Conservation (phyloP, 2,329 filamentous ascomycete genomes). For the Colletotrichum cordylinicola region DNA sequence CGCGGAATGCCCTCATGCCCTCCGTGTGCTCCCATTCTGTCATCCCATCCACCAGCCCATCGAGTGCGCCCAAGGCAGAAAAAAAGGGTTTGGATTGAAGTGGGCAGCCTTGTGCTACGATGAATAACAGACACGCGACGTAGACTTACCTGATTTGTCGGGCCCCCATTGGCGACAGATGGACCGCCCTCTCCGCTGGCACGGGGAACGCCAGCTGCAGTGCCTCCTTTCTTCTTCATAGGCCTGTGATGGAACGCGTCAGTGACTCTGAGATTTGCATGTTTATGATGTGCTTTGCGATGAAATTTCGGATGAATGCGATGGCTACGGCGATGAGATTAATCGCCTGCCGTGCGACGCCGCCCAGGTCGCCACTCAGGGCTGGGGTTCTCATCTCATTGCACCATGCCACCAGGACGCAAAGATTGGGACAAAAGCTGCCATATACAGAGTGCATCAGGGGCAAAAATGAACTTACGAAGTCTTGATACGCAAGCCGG, state of each 20-base stretch:
- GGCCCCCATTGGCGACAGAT: constrained; percentile 62
- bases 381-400: background rate
- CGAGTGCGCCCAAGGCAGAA: background rate
- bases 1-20: background rate
- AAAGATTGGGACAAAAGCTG: background rate
- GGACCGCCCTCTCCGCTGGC: constrained; percentile 68
- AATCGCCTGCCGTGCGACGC: background rate
- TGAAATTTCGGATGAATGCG: background rate
- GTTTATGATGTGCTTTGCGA: background rate
- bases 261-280: background rate
- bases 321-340: constrained; percentile 11
- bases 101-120: background rate
- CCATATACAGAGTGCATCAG: background rate
- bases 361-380: background rate
- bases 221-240: constrained; percentile 75
- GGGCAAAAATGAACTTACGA: constrained; percentile 61
- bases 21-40: background rate
- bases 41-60: background rate
- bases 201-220: constrained; percentile 72
- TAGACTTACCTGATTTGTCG: constrained; percentile 58
- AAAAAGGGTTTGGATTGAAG: background rate
- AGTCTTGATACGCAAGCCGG: constrained; percentile 69
- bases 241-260: constrained; percentile 56
- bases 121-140: background rate
- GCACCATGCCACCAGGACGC: constrained; percentile 6